Evolutionary conservation across 108 stramenopile genomes (phyloP).

Genomic region (Cyclotella choctawhatcheeana): DNA sequence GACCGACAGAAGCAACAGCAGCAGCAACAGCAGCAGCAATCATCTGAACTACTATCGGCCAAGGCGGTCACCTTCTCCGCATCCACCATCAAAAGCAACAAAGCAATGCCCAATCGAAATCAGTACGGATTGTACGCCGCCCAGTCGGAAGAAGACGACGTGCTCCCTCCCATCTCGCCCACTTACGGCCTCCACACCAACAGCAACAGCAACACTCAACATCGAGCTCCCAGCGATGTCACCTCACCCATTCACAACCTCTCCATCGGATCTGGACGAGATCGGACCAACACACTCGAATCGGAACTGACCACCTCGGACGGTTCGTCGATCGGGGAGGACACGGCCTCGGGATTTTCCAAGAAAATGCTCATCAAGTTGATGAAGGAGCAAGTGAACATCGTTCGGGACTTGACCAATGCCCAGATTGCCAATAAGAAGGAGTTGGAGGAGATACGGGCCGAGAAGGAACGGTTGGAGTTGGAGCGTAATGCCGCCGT

Average conservation of each 20-base stretch:
- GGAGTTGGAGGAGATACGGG: conserved; percentile 43
- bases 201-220: neutral
- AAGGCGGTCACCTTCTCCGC: conserved; percentile 14
- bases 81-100: neutral
- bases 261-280: neutral
- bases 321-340: neutral
- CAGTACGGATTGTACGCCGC: neutral
- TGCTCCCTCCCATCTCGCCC: neutral
- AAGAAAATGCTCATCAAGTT: conserved; percentile 39
- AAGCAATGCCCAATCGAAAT: neutral
- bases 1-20: neutral
- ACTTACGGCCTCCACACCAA: neutral
- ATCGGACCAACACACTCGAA: conserved; percentile 4
- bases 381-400: conserved; percentile 46
- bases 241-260: neutral
- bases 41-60: neutral
- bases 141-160: neutral
- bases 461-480: conserved; percentile 41
- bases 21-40: neutral
- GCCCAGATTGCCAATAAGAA: conserved; percentile 47
- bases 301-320: conserved; percentile 5
- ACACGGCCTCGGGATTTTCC: conserved; percentile 11
- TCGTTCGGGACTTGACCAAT: conserved; percentile 46
- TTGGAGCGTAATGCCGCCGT: neutral
- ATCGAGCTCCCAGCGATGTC: neutral